Percentiles rank a stretch among this genome's conserved stretches.
These are phyloP conservation scores for Fusarium sp. DNA, from an alignment of 2,329 filamentous ascomycete species.

Conservation along the genomic window DNA sequence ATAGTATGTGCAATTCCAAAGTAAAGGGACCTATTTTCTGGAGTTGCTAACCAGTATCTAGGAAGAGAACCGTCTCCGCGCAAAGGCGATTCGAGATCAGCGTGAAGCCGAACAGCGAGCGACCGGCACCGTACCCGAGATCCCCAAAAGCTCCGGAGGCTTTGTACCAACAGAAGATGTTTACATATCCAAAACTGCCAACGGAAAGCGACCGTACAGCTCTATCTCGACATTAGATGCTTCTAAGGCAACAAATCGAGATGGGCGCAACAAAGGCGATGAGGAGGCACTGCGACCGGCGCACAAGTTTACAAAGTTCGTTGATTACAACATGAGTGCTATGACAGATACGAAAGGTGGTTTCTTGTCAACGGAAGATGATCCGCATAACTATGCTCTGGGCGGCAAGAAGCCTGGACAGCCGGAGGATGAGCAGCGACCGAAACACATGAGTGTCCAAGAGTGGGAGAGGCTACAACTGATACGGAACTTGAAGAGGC, in stretches of 20 bases:
- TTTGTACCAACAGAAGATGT: constrained; percentile 78
- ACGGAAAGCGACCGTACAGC: constrained; percentile 77
- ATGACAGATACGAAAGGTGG: constrained; percentile 99
- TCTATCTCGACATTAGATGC: constrained; percentile 65
- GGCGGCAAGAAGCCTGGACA: constrained; percentile 57
- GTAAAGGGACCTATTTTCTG: rapidly evolving
- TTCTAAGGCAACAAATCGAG: constrained; percentile 72
- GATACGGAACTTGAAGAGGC: constrained; percentile 76
- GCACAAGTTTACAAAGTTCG: constrained; percentile 90
- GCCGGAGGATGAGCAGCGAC: constrained; percentile 68
- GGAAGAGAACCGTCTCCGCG: constrained; percentile 89
- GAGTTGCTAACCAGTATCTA: constrained; percentile 51
- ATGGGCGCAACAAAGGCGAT: constrained; percentile 69
- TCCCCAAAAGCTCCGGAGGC: constrained; percentile 69
- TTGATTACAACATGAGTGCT: constrained; percentile 97
- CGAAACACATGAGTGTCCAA: constrained; percentile 86
- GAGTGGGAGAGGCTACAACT: constrained; percentile 92
- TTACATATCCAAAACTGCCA: constrained; percentile 59
- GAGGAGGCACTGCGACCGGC: constrained; percentile 75
- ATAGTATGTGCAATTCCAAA: constrained; percentile 58
- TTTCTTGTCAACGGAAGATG: constrained; percentile 90
- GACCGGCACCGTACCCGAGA: constrained; percentile 56
- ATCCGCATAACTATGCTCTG: constrained; percentile 86
- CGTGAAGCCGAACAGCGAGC: constrained; percentile 72
- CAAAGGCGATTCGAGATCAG: constrained; percentile 86